Evolutionary conservation across 352 stramenopile species (phyloP).

Genomic region (Phytopythium litorale): DNA sequence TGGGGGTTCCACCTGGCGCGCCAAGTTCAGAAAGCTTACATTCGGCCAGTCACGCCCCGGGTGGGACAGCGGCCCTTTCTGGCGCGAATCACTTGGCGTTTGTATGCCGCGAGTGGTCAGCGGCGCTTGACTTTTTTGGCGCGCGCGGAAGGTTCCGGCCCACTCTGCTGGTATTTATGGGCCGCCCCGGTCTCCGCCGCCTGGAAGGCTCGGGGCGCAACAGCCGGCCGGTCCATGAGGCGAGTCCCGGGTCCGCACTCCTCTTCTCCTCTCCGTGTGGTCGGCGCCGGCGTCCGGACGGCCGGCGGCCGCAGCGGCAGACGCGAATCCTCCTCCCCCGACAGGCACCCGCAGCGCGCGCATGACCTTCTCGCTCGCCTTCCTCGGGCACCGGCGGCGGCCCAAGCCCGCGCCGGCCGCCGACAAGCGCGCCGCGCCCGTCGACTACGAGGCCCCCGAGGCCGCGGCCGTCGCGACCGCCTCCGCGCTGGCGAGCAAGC

Average conservation of each 20-base stretch:
- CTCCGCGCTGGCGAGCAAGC: not conserved
- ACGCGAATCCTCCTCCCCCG: not conserved
- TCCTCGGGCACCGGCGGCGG: constrained; percentile 1
- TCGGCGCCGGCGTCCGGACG: no score
- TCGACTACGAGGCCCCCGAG: not conserved
- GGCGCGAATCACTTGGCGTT: not conserved
- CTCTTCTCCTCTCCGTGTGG: no score
- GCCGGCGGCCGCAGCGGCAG: not conserved
- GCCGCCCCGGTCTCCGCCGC: no score
- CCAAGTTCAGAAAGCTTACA: constrained; percentile 5
- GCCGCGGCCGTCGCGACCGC: not conserved
- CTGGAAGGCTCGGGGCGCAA: not conserved
- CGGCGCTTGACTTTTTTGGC: constrained; percentile 3
- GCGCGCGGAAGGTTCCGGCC: constrained; percentile 4
- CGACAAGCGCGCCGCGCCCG: not conserved
- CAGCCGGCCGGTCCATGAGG: not conserved
- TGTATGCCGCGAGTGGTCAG: constrained; percentile 2
- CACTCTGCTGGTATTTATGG: not conserved
- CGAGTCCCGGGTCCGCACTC: no score
- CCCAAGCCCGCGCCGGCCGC: not conserved
- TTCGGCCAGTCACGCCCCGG: not conserved
- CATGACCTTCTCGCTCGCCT: constrained; percentile 5
- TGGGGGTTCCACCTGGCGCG: not conserved
- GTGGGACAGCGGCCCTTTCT: not conserved
- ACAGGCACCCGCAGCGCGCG: not conserved